A percentile compares a stretch with the other conserved stretches of the same genome.
These are phyloP conservation scores for Ogataea thermomethanolica DNA, from an alignment of 805 yeast species.

Conservation along the genomic window DNA sequence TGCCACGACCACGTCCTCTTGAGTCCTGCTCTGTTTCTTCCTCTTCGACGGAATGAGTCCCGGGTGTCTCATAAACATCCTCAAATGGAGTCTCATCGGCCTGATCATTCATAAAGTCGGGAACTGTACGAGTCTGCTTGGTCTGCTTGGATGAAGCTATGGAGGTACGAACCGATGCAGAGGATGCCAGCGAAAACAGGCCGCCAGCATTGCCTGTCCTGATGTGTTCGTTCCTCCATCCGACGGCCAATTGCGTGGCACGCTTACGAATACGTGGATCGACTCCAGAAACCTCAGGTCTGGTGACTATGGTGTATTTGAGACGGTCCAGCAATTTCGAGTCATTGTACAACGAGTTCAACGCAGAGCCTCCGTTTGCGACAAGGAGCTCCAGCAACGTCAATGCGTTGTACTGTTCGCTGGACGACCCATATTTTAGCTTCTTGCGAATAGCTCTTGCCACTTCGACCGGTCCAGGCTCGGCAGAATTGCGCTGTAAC, in stretches of 20 bases:
- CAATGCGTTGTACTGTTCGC: conserved; percentile 66
- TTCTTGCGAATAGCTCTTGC: conserved; percentile 89
- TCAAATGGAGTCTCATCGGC: conserved; percentile 42
- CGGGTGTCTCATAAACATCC: conserved; percentile 25
- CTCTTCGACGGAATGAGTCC: background rate
- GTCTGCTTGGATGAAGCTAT: conserved; percentile 1
- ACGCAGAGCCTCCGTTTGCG: conserved; percentile 46
- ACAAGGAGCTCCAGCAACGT: conserved; percentile 54
- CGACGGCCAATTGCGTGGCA: conserved; percentile 48
- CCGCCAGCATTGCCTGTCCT: conserved; percentile 48
- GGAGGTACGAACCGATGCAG: conserved; percentile 34
- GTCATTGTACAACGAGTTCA: conserved; percentile 59
- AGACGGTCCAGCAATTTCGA: conserved; percentile 63
- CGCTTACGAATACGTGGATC: conserved; percentile 44
- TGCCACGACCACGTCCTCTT: background rate
- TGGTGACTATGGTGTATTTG: conserved; percentile 41
- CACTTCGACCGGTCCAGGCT: conserved; percentile 62
- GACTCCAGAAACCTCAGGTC: conserved; percentile 26
- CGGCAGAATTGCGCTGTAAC: conserved; percentile 28
- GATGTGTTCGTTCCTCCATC: conserved; percentile 63
- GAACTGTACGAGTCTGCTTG: conserved; percentile 21
- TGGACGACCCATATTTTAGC: conserved; percentile 73
- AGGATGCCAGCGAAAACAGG: conserved; percentile 44
- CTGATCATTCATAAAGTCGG: conserved; percentile 49
- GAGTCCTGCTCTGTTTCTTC: background rate